Conservation (phyloP, 2,329 filamentous ascomycete genomes). For the Xylaria sp. region DNA sequence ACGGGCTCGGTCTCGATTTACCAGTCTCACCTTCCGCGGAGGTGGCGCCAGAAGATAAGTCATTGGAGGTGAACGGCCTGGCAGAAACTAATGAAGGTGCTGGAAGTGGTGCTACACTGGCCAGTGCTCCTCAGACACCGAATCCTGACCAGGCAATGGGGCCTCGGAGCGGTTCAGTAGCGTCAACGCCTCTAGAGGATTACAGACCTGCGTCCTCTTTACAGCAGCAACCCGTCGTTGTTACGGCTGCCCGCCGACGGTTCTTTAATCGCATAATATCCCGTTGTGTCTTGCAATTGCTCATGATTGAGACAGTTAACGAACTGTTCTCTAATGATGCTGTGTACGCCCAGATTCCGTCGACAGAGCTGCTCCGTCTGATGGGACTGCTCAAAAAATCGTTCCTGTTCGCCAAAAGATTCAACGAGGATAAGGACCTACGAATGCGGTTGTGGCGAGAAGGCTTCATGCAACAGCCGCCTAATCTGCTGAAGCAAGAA, state of each 20-base stretch:
- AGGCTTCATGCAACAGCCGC: conserved; percentile 99
- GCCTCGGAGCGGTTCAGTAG: conserved; percentile 45
- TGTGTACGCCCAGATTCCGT: conserved; percentile 94
- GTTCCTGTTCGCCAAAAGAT: conserved; percentile 95
- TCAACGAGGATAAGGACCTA: conserved; percentile 97
- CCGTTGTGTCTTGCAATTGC: conserved; percentile 93
- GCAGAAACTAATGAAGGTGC: conserved; percentile 56
- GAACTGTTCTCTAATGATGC: conserved; percentile 98
- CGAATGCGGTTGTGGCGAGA: conserved; percentile 95
- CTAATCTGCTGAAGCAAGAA: conserved; percentile 97
- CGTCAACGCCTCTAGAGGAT: conserved; percentile 76
- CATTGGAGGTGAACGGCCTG: conserved; percentile 69
- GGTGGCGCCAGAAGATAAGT: conserved; percentile 61
- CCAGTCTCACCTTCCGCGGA: conserved; percentile 57
- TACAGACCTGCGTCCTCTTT: conserved; percentile 81
- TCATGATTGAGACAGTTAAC: conserved; percentile 99
- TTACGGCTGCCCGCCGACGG: conserved; percentile 89
- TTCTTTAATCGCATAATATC: conserved; percentile 99
- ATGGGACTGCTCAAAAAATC: conserved; percentile 96
- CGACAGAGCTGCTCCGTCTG: conserved; percentile 84
- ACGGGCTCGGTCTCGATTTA: conserved; percentile 63
- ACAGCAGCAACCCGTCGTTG: conserved; percentile 89
- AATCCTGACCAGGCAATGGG: conserved; percentile 40
- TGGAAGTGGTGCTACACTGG: conserved; percentile 49
- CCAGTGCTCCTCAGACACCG: conserved; percentile 40